Evolutionary conservation across 164 flowering plant genomes (phyloP), one percentile per base, ranked within the genome.

Genomic region (Protea cynaroides): DNA sequence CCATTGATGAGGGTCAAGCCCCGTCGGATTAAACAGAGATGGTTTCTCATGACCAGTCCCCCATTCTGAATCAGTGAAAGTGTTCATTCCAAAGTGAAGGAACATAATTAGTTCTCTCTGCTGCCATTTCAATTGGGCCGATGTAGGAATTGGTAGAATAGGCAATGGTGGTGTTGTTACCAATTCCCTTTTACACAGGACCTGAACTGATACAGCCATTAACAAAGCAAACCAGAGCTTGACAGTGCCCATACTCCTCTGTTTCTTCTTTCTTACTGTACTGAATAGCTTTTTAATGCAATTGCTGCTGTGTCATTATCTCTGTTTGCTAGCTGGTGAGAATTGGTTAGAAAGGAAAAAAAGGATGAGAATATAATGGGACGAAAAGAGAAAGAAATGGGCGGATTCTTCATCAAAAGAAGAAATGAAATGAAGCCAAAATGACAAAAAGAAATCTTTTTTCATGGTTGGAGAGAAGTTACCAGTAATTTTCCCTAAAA

Each of bases 21-120:
- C 79, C 0, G 61, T 65, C 0, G 97, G 98, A 59, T 87, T 76
- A 78, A 91, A 94, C 0, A 87, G 60, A 0, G 78, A 36, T 2
- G 96, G 95, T 62, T 70, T 72, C 59, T 91, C 98, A 0, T 74
- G 69, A 22, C 98, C 97, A 17, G 95, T 87, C 34, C 98, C 97
- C 98, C 96, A 86, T 64, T 94, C 97, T 24, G 91, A 84, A 68
- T 84, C 79, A 0, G 91, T 89, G 85, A 93, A 90, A 9, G 97
- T 90, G 79, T 93, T 93, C 75, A 89, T 83, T 3, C 97, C 98
- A 53, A 93, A 93, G 64, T 93, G 98, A 57, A 81, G 74, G 84
- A 93, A 90, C 92, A 93, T 88, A 19, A 89, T 77, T 64, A 90
- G 25, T 59, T 93, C 98, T 50, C 93, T 74, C 51, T 80, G 88